phyloP scores from a whole-genome alignment of 805 yeast genomes.

The Wickerhamiella azymoides region DNA sequence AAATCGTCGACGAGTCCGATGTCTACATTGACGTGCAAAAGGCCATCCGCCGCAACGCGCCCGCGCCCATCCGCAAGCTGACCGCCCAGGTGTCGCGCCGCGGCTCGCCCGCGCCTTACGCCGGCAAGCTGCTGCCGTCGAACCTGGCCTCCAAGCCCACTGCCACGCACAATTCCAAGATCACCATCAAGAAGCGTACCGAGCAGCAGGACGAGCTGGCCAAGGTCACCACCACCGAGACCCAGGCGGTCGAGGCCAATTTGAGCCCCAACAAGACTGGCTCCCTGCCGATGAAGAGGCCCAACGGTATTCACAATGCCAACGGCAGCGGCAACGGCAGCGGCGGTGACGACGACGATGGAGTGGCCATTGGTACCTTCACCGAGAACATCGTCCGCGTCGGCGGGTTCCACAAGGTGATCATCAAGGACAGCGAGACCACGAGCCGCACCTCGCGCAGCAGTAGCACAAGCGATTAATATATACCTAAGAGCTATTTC shows the following conservation, averaged over 20 bases:
- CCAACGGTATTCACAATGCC: not conserved
- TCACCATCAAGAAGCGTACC: constrained; percentile 39
- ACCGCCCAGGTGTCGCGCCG: constrained; percentile 5
- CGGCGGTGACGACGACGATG: not conserved
- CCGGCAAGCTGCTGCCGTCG: constrained; percentile 15
- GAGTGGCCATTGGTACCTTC: constrained; percentile 39
- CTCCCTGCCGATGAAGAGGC: too few species aligned
- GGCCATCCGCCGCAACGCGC: constrained; percentile 47
- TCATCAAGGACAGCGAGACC: constrained; percentile 30
- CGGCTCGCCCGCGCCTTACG: constrained; percentile 6
- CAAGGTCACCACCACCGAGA: constrained; percentile 13
- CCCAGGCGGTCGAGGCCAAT: constrained; percentile 14
- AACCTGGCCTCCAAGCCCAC: constrained; percentile 60
- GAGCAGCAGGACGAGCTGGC: not conserved
- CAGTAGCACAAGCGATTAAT: not conserved
- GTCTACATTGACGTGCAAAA: constrained; percentile 84
- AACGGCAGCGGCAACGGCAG: not conserved
- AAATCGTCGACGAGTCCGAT: constrained; percentile 90
- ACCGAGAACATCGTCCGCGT: constrained; percentile 73
- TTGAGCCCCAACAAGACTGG: not conserved
- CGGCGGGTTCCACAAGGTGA: constrained; percentile 73
- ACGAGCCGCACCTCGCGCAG: not conserved
- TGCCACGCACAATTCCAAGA: constrained; percentile 46
- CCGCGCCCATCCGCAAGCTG: constrained; percentile 25
- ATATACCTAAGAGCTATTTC: not conserved